Base-by-base conservation (phyloP, 2,329 filamentous ascomycete species). In the Colletotrichum orchidophilum region DNA sequence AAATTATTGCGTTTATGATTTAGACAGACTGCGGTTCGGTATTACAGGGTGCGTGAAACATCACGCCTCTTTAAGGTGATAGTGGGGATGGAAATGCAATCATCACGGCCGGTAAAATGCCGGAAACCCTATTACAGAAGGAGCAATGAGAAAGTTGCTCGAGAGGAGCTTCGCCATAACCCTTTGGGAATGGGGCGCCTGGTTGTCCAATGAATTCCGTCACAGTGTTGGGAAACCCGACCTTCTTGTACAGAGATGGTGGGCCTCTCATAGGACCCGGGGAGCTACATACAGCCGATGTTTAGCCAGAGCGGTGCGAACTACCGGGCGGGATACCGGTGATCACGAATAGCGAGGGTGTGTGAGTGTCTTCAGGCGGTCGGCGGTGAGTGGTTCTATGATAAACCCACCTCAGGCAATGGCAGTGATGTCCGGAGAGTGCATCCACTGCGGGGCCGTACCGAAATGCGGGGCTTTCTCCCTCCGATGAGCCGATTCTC, bases 371-470 rank as follows among this genome's bases (percentile, higher is more conserved):
- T 39, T 31, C 24, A 39, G 57, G 26, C 35, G 26, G 57, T 13
- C 42, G 24, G 57, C 24, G 50, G 39, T 60, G 15, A 49, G 58
- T 31, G 42, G 59, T 27, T 61, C 24, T 29, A 31, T 29, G 8
- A 61, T 33, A 12, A 50, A 46, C 29, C 26, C 27, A 53, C 18
- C 21, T 29, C 42, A 12, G 27, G 24, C 42, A n/a, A 31, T 42
- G 26, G 57, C 27, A 46, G 18, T 21, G 39, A 46, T 53, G 27
- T 5, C 63, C 52, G 63, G 54, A 49, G 39, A 18, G 26, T 21
- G 52, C 31, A 49, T 35, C 42, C 52, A 35, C 35, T 63, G 24
- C 42, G 49, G 60, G 60, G 60, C 60, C 60, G 60, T 18, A 21
- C 58, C 35, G 39, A 33, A 7, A 12, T 31, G 24, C 63, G 63